Evolutionary conservation across 768 basidiomycete genomes (phyloP), one percentile per base, ranked within the genome.

Genomic region (Phaeotremella fagi): DNA sequence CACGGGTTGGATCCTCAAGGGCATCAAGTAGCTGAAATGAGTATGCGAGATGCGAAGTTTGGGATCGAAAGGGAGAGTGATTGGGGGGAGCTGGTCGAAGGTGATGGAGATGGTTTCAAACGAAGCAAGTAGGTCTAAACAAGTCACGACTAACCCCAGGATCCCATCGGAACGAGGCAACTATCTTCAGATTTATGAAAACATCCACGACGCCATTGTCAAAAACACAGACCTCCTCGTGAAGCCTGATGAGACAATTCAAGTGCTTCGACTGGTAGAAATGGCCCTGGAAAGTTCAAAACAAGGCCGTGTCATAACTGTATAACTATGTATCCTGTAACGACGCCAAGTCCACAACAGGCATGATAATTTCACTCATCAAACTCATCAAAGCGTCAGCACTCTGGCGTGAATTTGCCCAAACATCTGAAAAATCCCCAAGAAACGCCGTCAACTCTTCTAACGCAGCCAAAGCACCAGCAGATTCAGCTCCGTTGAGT

Each of bases 251-350:
- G 82, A 90, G 68, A 82, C 86, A 0, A 80, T 81, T 7, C 73
- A 79, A 5, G 85, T 87, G 7, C 82, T 91, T 59, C 81, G 86
- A 75, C 79, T 91, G 68, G 82, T 90, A 61, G 86, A 90, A 73
- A 77, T 87, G 9, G 86, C 85, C 6, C 78, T 82, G 67, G 73
- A 80, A 73, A 86, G 85, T 60, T 80, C 85, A 14, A 79, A 74
- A 59, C 82, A 86, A 65, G 83, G 83, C 15, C 71, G 74, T 33
- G 31, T 33, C 31, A 33, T 33, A n/a, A n/a, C n/a, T n/a, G n/a
- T n/a, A n/a, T 35, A 35, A n/a, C 20, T 22, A 41, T 41, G 38
- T 41, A 12, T 41, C 38, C 38, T 41, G 38, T 20, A 41, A 12
- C 7, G 38, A 41, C 7, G 38, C 38, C 38, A 41, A 12, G 12